A percentile compares a stretch with the other conserved stretches of the same genome.
Evolutionary conservation across 352 stramenopile genomes (phyloP).

Genomic region (Globisporangium echinulatum): DNA sequence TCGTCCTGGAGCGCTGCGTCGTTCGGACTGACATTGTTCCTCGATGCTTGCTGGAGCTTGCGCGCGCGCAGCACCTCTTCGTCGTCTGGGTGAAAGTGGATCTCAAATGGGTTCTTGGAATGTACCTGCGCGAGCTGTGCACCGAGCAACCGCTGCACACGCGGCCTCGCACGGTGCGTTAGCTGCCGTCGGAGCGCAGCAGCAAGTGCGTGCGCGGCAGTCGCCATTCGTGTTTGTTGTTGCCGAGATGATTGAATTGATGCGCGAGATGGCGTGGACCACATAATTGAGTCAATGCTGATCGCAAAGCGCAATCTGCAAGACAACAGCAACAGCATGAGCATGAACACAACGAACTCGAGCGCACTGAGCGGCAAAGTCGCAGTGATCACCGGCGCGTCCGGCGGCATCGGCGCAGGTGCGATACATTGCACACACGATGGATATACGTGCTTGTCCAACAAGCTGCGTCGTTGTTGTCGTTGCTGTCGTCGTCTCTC

Average conservation of each 20-base stretch:
- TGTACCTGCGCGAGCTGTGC: not conserved
- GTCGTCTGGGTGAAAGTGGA: slow-evolving; percentile 29
- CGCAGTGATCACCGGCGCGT: slow-evolving; percentile 84
- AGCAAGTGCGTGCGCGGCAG: no score
- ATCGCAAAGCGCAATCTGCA: no score
- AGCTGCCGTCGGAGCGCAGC: not conserved
- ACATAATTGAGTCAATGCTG: no score
- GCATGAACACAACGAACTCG: not conserved
- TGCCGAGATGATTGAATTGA: no score
- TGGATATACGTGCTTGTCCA: no score
- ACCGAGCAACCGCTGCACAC: no score
- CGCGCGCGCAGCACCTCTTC: slow-evolving; percentile 3
- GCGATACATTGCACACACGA: not conserved
- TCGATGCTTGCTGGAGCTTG: not conserved
- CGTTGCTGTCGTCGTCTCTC: no score
- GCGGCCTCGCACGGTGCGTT: no score
- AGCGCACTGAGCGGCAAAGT: slow-evolving; percentile 64
- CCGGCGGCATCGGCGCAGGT: slow-evolving; percentile 81
- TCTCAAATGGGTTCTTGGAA: slow-evolving; percentile 42
- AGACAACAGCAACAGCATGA: not conserved
- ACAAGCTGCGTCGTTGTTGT: no score
- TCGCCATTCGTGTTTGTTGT: no score
- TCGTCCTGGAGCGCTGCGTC: slow-evolving; percentile 21
- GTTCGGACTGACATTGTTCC: not conserved
- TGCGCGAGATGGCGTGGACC: no score